phyloP scores from a whole-genome alignment of 441 rosid genomes.

The Gossypium laxum region DNA sequence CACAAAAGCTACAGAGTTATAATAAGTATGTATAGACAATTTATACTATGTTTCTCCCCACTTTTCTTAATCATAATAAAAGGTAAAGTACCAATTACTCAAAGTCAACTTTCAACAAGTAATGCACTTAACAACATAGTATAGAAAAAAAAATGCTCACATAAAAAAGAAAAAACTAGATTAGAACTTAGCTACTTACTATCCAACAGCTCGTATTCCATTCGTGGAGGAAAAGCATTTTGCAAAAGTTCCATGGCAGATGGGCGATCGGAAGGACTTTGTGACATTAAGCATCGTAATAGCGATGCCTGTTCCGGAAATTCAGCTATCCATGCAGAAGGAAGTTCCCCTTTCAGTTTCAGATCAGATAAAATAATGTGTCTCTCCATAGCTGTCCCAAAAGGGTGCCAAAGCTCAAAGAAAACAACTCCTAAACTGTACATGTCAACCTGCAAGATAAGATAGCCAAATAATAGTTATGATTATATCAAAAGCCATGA shows the following conservation, averaged over 20 bases:
- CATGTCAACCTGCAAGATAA: constrained; percentile 78
- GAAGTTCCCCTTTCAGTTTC: constrained; percentile 80
- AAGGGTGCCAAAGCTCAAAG: constrained; percentile 94
- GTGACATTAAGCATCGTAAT: constrained; percentile 62
- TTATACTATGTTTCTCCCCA: not conserved
- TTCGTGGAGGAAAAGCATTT: constrained; percentile 75
- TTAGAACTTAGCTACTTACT: constrained; percentile 39
- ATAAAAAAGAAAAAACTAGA: not conserved
- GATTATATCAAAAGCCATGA: not conserved
- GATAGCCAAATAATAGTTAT: constrained; percentile 4
- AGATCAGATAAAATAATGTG: constrained; percentile 56
- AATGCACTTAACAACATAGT: not conserved
- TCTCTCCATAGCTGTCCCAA: constrained; percentile 94
- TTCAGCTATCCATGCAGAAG: constrained; percentile 64
- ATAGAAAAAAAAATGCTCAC: not conserved
- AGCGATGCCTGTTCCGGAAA: constrained; percentile 86
- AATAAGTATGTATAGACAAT: not conserved
- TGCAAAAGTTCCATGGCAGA: constrained; percentile 79
- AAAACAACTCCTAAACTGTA: constrained; percentile 92
- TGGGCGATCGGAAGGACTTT: constrained; percentile 95
- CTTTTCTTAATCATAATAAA: not conserved
- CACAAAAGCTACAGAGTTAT: not conserved
- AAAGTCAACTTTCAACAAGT: constrained; percentile 1
- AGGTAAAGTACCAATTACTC: not conserved
- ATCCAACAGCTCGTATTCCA: constrained; percentile 84